Evolutionary conservation across 2,329 filamentous ascomycete genomes (phyloP).

Genomic region (Apiospora aurea): DNA sequence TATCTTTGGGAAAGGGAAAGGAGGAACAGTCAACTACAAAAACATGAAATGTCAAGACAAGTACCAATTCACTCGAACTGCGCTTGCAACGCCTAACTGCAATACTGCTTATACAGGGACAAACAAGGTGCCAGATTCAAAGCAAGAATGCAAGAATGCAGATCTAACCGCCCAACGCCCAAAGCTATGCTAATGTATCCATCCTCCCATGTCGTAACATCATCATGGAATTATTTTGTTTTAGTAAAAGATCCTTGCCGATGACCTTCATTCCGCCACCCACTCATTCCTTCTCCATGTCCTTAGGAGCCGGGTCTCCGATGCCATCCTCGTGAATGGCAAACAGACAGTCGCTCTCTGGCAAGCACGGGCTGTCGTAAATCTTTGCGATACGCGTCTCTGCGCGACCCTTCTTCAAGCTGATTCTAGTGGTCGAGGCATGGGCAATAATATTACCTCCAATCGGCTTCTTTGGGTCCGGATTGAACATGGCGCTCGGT

Average conservation of each 20-base stretch:
- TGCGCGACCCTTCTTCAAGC: conserved; percentile 91
- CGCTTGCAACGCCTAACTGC: not conserved
- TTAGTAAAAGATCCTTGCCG: not conserved
- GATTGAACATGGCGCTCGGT: conserved; percentile 97
- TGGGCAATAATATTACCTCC: conserved; percentile 99
- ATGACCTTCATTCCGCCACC: not conserved
- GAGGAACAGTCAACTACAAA: not conserved
- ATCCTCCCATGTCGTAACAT: conserved; percentile 1
- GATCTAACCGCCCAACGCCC: conserved; percentile 19
- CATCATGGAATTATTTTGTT: conserved; percentile 3
- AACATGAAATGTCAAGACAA: not conserved
- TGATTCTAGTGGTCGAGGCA: conserved; percentile 92
- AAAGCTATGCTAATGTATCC: conserved; percentile 23
- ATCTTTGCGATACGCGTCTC: conserved; percentile 99
- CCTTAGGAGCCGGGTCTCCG: conserved; percentile 93
- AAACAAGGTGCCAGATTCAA: conserved; percentile 16
- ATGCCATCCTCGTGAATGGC: conserved; percentile 98
- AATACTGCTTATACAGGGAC: not conserved
- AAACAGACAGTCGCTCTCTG: conserved; percentile 95
- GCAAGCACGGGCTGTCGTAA: conserved; percentile 96
- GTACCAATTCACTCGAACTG: not conserved
- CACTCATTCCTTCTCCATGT: conserved; percentile 74
- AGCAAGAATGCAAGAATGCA: conserved; percentile 22
- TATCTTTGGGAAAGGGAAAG: not conserved
- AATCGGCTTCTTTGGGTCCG: conserved; percentile 98